phyloP scores from a whole-genome alignment of 305 asterid genomes.

The Ajuga reptans region DNA sequence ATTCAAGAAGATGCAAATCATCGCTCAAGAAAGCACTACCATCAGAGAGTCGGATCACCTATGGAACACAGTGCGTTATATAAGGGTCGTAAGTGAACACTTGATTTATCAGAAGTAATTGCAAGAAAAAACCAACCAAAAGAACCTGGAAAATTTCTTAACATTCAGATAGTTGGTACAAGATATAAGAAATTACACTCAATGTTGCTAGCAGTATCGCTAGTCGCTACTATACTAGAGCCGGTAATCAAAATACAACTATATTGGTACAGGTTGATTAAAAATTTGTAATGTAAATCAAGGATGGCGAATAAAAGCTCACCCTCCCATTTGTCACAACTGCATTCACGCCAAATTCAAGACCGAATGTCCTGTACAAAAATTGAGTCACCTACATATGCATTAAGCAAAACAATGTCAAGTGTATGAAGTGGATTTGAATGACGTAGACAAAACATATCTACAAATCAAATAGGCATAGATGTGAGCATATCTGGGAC shows the following conservation, averaged over 20 bases:
- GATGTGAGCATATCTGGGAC: background rate
- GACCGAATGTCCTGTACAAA: constrained; percentile 58
- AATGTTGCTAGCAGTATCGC: background rate
- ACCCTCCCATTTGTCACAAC: constrained; percentile 98
- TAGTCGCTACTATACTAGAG: background rate
- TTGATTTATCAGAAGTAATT: constrained; percentile 11
- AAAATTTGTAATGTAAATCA: constrained; percentile 21
- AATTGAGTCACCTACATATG: constrained; percentile 71
- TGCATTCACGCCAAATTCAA: constrained; percentile 65
- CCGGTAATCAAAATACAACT: background rate
- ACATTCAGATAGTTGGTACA: background rate
- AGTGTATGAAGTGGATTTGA: constrained; percentile 11
- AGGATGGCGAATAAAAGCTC: constrained; percentile 33
- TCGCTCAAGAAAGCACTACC: constrained; percentile 66
- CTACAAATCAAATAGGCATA: background rate
- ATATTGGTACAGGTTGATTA: constrained; percentile 3
- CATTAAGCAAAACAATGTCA: constrained; percentile 22
- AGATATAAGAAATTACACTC: background rate
- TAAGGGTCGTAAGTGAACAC: constrained; percentile 14
- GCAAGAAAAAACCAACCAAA: constrained; percentile 11
- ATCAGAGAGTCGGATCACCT: constrained; percentile 63
- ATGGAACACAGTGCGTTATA: constrained; percentile 25
- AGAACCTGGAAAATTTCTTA: background rate
- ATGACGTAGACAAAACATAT: background rate
- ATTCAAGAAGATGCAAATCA: constrained; percentile 91